These are phyloP conservation scores for Epicoccum sorghinum DNA, from an alignment of 2,329 filamentous ascomycete genomes.

Conservation along the genomic window DNA sequence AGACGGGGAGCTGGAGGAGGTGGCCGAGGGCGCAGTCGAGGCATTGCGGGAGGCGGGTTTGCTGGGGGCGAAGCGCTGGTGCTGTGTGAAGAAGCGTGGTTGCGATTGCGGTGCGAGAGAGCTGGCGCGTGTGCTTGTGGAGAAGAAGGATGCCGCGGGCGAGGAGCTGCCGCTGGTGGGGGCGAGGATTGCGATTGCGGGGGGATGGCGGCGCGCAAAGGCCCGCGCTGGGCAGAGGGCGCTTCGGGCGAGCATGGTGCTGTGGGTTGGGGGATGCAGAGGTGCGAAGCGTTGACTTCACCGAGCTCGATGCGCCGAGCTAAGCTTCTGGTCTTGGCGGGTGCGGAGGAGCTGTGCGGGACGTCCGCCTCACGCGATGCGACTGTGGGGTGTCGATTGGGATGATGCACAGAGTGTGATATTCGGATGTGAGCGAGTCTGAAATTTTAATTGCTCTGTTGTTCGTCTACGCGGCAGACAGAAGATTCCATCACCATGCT, in stretches of 20 bases:
- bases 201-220: slow-evolving; percentile 37
- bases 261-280: slow-evolving; percentile 4
- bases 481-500: slow-evolving; percentile 1
- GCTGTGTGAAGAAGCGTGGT: slow-evolving; percentile 14
- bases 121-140: slow-evolving; percentile 33
- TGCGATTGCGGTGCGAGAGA: slow-evolving; percentile 28
- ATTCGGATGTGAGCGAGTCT: not conserved
- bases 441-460: not conserved
- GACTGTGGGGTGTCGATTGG: not conserved
- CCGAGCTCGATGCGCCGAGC: slow-evolving; percentile 6
- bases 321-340: slow-evolving; percentile 15
- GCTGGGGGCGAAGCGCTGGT: slow-evolving; percentile 3
- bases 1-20: slow-evolving; percentile 12
- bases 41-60: slow-evolving; percentile 28
- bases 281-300: not conserved
- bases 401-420: not conserved
- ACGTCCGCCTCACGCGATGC: slow-evolving; percentile 1
- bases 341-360: not conserved
- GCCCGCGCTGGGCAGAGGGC: slow-evolving; percentile 40
- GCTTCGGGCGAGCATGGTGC: slow-evolving; percentile 40
- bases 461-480: not conserved
- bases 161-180: slow-evolving; percentile 20
- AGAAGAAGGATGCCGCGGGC: slow-evolving; percentile 30
- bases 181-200: slow-evolving; percentile 26
- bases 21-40: slow-evolving; percentile 27